A percentile compares a stretch with the other conserved stretches of the same genome.
phyloP scores from a whole-genome alignment of 2,329 filamentous ascomycete genomes.

The Penicillium sp. region DNA sequence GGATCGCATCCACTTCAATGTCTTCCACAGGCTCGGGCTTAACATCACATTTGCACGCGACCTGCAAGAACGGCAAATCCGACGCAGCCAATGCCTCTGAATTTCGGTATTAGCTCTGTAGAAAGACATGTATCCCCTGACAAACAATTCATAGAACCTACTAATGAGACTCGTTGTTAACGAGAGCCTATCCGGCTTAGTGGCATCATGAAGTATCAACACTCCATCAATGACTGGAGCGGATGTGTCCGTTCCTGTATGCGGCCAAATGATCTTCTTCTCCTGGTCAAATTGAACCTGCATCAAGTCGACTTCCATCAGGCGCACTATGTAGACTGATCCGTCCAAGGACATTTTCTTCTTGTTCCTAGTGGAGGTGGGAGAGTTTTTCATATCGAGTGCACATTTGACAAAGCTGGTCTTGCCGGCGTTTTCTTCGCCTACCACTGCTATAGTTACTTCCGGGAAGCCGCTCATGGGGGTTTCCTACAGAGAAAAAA shows the following conservation, averaged over 20 bases:
- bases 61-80: conserved; percentile 72
- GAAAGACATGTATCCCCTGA: background rate
- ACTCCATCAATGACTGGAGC: conserved; percentile 78
- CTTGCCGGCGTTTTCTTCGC: conserved; percentile 56
- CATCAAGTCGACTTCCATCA: conserved; percentile 56
- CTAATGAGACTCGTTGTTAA: conserved; percentile 74
- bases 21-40: conserved; percentile 55
- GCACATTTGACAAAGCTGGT: conserved; percentile 59
- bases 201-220: conserved; percentile 84
- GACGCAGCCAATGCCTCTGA: conserved; percentile 72
- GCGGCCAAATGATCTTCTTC: conserved; percentile 52
- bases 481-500: conserved; percentile 21
- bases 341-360: conserved; percentile 60
- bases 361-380: conserved; percentile 42
- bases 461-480: conserved; percentile 45
- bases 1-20: conserved; percentile 70
- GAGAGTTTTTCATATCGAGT: conserved; percentile 52
- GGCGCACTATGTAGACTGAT: conserved; percentile 55
- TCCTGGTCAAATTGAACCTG: conserved; percentile 53
- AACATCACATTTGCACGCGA: conserved; percentile 87
- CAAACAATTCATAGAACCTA: conserved; percentile 51
- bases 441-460: conserved; percentile 60
- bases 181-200: conserved; percentile 70
- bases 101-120: background rate
- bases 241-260: conserved; percentile 60